Conservation (phyloP, 2,329 filamentous ascomycete genomes). For the Diaporthe vexans region DNA sequence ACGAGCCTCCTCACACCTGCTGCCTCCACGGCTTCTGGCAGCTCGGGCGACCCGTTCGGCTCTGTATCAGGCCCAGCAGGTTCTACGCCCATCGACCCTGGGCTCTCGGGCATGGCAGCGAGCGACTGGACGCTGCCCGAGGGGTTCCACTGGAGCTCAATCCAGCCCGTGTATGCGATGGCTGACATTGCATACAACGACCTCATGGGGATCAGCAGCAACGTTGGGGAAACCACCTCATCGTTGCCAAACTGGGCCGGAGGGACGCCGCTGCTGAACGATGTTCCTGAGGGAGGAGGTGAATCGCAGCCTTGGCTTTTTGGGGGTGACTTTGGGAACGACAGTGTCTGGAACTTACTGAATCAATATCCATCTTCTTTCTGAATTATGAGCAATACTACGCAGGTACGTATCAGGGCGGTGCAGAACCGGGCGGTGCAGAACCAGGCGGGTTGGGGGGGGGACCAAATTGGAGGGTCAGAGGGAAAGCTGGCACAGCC, state of each 20-base stretch:
- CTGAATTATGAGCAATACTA: conserved; percentile 35
- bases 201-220: conserved; percentile 58
- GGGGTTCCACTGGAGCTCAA: conserved; percentile 63
- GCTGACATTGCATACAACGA: conserved; percentile 71
- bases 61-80: conserved; percentile 19
- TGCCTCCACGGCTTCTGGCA: conserved; percentile 8
- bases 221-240: conserved; percentile 44
- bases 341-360: conserved; percentile 50
- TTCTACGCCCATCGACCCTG: conserved; percentile 26
- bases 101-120: conserved; percentile 8
- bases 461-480: background rate
- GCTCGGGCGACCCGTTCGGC: conserved; percentile 27
- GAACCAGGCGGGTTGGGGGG: background rate
- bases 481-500: background rate
- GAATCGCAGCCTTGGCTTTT: conserved; percentile 44
- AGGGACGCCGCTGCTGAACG: conserved; percentile 37
- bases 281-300: conserved; percentile 31
- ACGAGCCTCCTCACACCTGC: conserved; percentile 34
- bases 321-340: conserved; percentile 48
- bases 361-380: conserved; percentile 48
- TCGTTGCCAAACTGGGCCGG: conserved; percentile 44
- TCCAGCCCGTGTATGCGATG: conserved; percentile 70
- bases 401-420: background rate
- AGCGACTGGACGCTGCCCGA: conserved; percentile 58
- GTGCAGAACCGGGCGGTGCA: background rate